phyloP scores from a whole-genome alignment of 2,329 filamentous ascomycete genomes.

The Alternaria rosae region DNA sequence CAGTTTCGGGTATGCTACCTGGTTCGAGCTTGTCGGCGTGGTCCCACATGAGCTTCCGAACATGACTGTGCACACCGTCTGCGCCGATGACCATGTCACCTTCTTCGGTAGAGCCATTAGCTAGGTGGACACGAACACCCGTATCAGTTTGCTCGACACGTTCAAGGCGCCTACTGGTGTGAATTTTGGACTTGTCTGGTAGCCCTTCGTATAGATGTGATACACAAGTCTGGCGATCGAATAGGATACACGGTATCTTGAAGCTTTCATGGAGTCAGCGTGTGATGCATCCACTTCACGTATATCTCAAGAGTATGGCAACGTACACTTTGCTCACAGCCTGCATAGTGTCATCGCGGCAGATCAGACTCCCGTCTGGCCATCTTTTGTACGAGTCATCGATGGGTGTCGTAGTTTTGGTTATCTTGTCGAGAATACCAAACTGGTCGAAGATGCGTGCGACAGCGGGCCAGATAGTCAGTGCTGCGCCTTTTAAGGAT shows the following conservation, averaged over 20 bases:
- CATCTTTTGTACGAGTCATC: slow-evolving; percentile 16
- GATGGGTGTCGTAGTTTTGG: slow-evolving; percentile 13
- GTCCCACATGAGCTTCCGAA: slow-evolving; percentile 32
- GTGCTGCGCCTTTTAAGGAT: slow-evolving; percentile 29
- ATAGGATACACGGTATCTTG: slow-evolving; percentile 12
- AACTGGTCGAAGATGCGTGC: slow-evolving; percentile 35
- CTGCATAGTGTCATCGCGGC: neutral
- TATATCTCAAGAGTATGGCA: neutral
- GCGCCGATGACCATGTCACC: slow-evolving; percentile 36
- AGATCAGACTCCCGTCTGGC: slow-evolving; percentile 21
- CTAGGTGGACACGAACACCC: slow-evolving; percentile 23
- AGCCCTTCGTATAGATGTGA: slow-evolving; percentile 29
- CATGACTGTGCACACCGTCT: slow-evolving; percentile 33
- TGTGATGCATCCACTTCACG: too few species aligned
- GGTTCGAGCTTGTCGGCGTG: slow-evolving; percentile 19
- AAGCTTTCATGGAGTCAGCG: slow-evolving; percentile 9
- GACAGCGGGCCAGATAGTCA: slow-evolving; percentile 29
- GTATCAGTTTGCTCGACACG: slow-evolving; percentile 22
- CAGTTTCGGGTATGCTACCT: slow-evolving; percentile 11
- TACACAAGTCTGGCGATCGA: slow-evolving; percentile 28
- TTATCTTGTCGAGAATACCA: slow-evolving; percentile 23
- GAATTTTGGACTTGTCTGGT: slow-evolving; percentile 27
- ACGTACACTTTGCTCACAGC: slow-evolving; percentile 4
- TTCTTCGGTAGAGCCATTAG: slow-evolving; percentile 23
- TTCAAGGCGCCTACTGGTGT: slow-evolving; percentile 17